Percentiles rank a stretch among this genome's conserved stretches.
Conservation (phyloP, 208 protist species). For the Novymonas esmeraldas region DNA sequence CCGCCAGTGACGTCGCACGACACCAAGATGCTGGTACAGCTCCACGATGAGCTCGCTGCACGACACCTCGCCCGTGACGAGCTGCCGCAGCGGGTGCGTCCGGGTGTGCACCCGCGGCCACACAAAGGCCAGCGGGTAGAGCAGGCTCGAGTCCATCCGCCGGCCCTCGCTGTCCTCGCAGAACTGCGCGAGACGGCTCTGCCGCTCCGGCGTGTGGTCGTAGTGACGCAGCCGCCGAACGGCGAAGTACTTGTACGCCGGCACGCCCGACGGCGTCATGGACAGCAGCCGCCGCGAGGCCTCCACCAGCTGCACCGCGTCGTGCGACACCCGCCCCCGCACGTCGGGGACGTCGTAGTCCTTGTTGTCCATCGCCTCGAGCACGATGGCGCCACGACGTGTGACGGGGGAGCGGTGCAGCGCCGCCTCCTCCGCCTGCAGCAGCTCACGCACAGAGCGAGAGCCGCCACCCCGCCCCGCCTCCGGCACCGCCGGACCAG, state of each 20-base stretch:
- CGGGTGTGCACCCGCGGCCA: slow-evolving; percentile 45
- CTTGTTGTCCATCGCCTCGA: slow-evolving; percentile 83
- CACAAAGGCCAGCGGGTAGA: slow-evolving; percentile 55
- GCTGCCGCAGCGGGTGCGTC: slow-evolving; percentile 25
- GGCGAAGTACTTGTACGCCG: slow-evolving; percentile 63
- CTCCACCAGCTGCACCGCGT: slow-evolving; percentile 69
- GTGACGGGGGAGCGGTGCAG: slow-evolving; percentile 24
- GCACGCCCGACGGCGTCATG: slow-evolving; percentile 15
- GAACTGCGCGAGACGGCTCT: slow-evolving; percentile 27
- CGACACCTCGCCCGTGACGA: slow-evolving; percentile 37
- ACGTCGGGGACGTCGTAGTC: slow-evolving; percentile 63
- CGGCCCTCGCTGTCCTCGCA: slow-evolving; percentile 35
- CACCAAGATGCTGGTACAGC: slow-evolving; percentile 67
- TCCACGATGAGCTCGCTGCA: slow-evolving; percentile 75
- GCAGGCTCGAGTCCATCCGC: slow-evolving; percentile 37
- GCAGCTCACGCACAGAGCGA: slow-evolving; percentile 31
- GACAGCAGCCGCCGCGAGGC: slow-evolving; percentile 54
- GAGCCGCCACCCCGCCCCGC: no score
- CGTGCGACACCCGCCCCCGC: slow-evolving; percentile 47
- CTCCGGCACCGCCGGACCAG: neutral
- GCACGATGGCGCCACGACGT: slow-evolving; percentile 57
- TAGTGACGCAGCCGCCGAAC: slow-evolving; percentile 60
- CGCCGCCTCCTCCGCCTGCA: slow-evolving; percentile 33
- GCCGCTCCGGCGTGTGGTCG: slow-evolving; percentile 34
- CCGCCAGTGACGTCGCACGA: slow-evolving; percentile 49